Conservation (phyloP, 2,329 filamentous ascomycete genomes). For the Coniella vitis region DNA sequence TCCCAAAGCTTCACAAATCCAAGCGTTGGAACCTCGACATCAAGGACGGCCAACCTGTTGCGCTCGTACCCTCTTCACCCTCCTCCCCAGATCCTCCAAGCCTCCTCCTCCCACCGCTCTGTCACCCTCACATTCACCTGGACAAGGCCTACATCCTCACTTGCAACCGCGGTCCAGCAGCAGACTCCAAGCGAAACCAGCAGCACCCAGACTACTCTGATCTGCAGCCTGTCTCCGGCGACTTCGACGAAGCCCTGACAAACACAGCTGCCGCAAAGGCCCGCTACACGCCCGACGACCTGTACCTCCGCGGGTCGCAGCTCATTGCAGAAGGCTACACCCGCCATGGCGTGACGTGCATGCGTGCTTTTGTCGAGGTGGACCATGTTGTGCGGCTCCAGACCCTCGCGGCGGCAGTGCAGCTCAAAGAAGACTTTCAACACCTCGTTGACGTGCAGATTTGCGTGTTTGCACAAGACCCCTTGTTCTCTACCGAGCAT, state of each 20-base stretch:
- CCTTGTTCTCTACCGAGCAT: slow-evolving; percentile 50
- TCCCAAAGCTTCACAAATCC: slow-evolving; percentile 1
- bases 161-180: slow-evolving; percentile 20
- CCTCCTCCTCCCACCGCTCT: slow-evolving; percentile 40
- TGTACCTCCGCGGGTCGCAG: slow-evolving; percentile 57
- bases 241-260: slow-evolving; percentile 58
- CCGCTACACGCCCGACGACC: slow-evolving; percentile 53
- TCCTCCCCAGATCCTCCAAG: slow-evolving; percentile 11
- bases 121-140: slow-evolving; percentile 67
- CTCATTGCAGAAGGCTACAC: slow-evolving; percentile 57
- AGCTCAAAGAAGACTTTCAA: slow-evolving; percentile 47
- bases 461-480: slow-evolving; percentile 65
- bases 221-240: slow-evolving; percentile 51
- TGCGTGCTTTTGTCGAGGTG: slow-evolving; percentile 66
- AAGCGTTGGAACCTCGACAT: slow-evolving; percentile 4
- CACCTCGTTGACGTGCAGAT: slow-evolving; percentile 55
- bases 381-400: slow-evolving; percentile 49
- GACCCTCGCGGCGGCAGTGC: slow-evolving; percentile 44
- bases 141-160: slow-evolving; percentile 59
- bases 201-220: slow-evolving; percentile 51
- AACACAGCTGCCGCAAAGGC: slow-evolving; percentile 49
- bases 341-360: slow-evolving; percentile 57
- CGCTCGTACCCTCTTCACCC: background rate
- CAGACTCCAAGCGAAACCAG: no score
- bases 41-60: background rate